Evolutionary conservation across 2,329 filamentous ascomycete species (phyloP), one percentile per base, ranked within the genome.

Genomic region (Aspergillus neoniger): DNA sequence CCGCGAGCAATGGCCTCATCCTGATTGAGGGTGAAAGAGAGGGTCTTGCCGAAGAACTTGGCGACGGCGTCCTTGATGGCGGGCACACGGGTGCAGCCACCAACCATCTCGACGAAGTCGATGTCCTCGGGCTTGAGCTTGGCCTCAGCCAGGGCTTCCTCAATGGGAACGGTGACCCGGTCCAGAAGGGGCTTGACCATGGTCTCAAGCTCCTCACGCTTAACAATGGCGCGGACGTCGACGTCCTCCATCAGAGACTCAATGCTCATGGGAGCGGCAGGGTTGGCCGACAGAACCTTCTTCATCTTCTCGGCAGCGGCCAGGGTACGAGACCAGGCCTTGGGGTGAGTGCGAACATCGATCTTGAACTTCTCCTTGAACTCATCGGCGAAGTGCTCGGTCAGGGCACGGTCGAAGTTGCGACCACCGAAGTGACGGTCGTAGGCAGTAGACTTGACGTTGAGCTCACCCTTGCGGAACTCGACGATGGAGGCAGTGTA

Each of bases 291-390:
- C 59, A 99, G 84, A 58, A 98, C 89, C 88, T 98, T 98, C 89
- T 99, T 99, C 76, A 96, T 82, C 86, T 96, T 97, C 85, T 99
- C 95, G 58, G 93, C 92, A 59, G 91, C 92, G 63, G 92, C 88
- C 44, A 91, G 85, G 70, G 96, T 91, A 76, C 95, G 92, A 68
- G 93, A 88, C 78, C 89, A 86, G 61, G 94, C 95, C 82, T 96
- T 96, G 67, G 88, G 86, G 82, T 98, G 95, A 68, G 87, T 88
- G 79, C 88, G 87, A 81, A 99, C 94, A 77, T 98, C 93, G 70
- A 98, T 91, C 86, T 96, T 96, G 87, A 91, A 96, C 80, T 96
- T 97, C 80, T 92, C 91, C 82, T 95, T 91, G 86, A 98, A 99
- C 79, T 98, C 93, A 74, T 91, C 89, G 71, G 90, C 91, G 74